Conservation (phyloP, 192 early-diverging fungal species). For the Podila verticillata region DNA sequence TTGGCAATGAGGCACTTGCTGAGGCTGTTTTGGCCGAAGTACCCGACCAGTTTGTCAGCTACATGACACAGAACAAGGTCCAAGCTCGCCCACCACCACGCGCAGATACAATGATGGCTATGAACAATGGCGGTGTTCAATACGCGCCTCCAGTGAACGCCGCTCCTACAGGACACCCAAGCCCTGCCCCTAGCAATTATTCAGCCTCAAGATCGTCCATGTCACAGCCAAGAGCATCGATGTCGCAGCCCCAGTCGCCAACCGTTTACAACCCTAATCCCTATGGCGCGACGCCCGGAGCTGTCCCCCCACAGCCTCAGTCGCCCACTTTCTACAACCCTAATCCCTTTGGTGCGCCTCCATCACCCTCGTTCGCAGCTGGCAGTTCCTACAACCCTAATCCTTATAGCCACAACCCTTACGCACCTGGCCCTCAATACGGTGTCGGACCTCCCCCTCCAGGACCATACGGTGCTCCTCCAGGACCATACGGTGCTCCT, state of each 20-base stretch:
- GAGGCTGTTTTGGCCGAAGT: constrained; percentile 68
- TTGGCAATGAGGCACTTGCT: constrained; percentile 46
- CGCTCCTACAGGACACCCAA: not conserved
- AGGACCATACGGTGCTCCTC: too few species aligned
- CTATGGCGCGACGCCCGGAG: not conserved
- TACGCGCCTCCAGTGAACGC: constrained; percentile 6
- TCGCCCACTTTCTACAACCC: not conserved
- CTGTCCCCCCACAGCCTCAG: not conserved
- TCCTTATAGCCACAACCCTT: not conserved
- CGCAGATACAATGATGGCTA: constrained; percentile 42
- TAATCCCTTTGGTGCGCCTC: not conserved
- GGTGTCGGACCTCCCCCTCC: too few species aligned
- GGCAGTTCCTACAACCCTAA: not conserved
- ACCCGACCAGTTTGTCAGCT: constrained; percentile 67
- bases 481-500: too few species aligned
- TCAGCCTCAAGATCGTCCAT: not conserved
- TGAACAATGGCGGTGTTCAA: constrained; percentile 31
- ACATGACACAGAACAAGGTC: constrained; percentile 55
- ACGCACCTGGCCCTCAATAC: too few species aligned
- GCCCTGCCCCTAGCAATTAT: not conserved
- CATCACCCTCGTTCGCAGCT: not conserved
- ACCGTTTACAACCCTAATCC: constrained; percentile 1
- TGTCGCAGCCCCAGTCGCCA: not conserved
- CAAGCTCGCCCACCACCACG: constrained; percentile 34
- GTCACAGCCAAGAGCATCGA: not conserved